phyloP scores from a whole-genome alignment of 2,329 filamentous ascomycete genomes.

The Venturia carpophila region DNA sequence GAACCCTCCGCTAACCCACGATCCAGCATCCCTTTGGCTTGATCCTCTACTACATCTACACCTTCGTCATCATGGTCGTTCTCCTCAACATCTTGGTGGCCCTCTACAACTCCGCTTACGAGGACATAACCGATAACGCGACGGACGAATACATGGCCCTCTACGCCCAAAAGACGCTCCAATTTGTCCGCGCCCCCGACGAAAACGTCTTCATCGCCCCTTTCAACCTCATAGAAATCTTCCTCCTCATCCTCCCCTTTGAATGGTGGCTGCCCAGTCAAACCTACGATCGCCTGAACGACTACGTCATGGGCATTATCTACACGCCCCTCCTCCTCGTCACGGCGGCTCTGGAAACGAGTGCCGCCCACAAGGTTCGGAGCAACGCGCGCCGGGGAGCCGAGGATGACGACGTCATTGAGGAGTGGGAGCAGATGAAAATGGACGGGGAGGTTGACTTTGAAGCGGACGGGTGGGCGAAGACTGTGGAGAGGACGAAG shows the following conservation, averaged over 20 bases:
- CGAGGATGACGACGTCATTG: constrained; percentile 76
- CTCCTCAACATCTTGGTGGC: constrained; percentile 95
- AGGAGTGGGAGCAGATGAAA: constrained; percentile 87
- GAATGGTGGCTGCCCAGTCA: constrained; percentile 90
- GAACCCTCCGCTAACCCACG: constrained; percentile 18
- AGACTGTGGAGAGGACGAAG: constrained; percentile 65
- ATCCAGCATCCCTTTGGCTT: constrained; percentile 72
- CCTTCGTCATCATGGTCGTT: constrained; percentile 93
- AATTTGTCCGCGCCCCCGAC: constrained; percentile 91
- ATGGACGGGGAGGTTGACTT: constrained; percentile 72
- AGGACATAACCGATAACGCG: constrained; percentile 87
- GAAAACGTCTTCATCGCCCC: constrained; percentile 98
- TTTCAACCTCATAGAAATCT: constrained; percentile 86
- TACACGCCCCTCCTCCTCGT: constrained; percentile 79
- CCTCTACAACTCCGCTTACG: constrained; percentile 92
- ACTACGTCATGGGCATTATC: constrained; percentile 75
- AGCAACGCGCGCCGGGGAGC: constrained; percentile 73
- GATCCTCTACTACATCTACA: constrained; percentile 95
- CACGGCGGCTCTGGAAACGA: constrained; percentile 54
- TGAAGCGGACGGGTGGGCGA: constrained; percentile 76
- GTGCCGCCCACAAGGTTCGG: constrained; percentile 49
- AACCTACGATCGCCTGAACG: constrained; percentile 74
- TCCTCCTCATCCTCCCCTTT: constrained; percentile 67
- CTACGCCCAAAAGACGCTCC: constrained; percentile 89
- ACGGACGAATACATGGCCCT: constrained; percentile 93